Evolutionary conservation across 169 alveolate genomes (phyloP), one percentile per base, ranked within the genome.

Genomic region (Plasmodium vivax): DNA sequence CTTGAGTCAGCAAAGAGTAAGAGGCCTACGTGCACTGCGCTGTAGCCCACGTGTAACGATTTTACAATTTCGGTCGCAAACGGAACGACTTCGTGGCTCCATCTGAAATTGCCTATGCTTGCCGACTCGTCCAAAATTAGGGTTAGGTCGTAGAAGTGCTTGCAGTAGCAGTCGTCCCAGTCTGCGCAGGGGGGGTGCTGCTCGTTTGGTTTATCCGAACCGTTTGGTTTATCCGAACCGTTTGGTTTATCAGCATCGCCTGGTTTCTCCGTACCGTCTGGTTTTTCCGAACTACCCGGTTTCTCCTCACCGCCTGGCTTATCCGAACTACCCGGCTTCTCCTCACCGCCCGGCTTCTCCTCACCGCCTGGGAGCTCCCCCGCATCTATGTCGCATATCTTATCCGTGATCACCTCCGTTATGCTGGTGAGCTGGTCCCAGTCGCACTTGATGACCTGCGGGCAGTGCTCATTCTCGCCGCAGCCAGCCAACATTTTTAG

Each of bases 71-170:
- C 87, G 41, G 58, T 19, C 12, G 93, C 81, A 87, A 87, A 87
- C 62, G 93, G 93, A 77, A 87, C 62, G 45, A 87, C 93, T 75
- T 87, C 87, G 43, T 30, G 8, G 19, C n/a, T 36, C 93, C 93
- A 87, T 87, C 85, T 77, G 32, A 10, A 87, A 75, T 87, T 34
- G 12, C 85, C 83, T 75, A 87, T 87, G 56, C 93, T 87, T n/a
- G 93, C 87, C 68, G 93, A 87, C 56, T 87, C 93, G 47, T 87
- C 93, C 81, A 87, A 87, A 77, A 87, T 34, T 74, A 87, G 80
- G 23, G 93, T 85, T 30, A 85, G n/a, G 62, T 85, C 93, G 68
- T 85, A 85, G 81, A 75, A 85, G 80, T 85, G 47, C 34, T 74
- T 85, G 80, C 93, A 85, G 43, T 85, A 85, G n/a, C 87, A 85